Evolutionary conservation across 257 asterid species (phyloP).

Genomic region (Fraxinus americana): DNA sequence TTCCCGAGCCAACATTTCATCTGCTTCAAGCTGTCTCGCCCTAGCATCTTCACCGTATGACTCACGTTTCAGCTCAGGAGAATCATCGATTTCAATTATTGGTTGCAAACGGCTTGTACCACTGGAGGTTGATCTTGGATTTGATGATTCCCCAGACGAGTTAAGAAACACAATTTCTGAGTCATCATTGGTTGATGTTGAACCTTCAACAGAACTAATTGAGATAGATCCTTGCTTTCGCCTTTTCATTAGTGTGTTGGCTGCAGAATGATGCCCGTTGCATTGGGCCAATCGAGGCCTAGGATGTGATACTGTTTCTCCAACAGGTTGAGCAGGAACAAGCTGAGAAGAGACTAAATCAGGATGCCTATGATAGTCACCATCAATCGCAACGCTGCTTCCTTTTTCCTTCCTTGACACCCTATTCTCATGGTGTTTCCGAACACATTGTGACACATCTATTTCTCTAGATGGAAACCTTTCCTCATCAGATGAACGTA

Average conservation of each 20-base stretch:
- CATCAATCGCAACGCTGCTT: slow-evolving; percentile 30
- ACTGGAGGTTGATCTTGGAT: slow-evolving; percentile 32
- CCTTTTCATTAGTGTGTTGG: slow-evolving; percentile 46
- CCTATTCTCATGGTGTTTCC: slow-evolving; percentile 36
- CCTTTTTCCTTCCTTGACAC: slow-evolving; percentile 43
- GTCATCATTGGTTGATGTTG: slow-evolving; percentile 48
- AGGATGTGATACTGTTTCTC: slow-evolving; percentile 36
- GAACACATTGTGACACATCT: slow-evolving; percentile 25
- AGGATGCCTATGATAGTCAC: slow-evolving; percentile 21
- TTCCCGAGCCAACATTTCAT: slow-evolving; percentile 85
- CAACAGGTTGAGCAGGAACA: slow-evolving; percentile 35
- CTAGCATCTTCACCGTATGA: slow-evolving; percentile 45
- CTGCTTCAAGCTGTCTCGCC: slow-evolving; percentile 85
- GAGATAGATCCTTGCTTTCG: slow-evolving; percentile 56
- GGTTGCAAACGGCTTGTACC: slow-evolving; percentile 32
- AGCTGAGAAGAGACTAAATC: slow-evolving; percentile 39
- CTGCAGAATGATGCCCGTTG: slow-evolving; percentile 38
- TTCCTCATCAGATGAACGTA: slow-evolving; percentile 34
- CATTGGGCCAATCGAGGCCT: slow-evolving; percentile 39
- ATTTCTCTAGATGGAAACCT: slow-evolving; percentile 25
- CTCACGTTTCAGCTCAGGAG: slow-evolving; percentile 47
- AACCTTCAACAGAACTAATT: slow-evolving; percentile 52
- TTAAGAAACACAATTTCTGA: slow-evolving; percentile 50
- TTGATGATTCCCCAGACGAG: slow-evolving; percentile 44
- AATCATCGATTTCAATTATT: slow-evolving; percentile 58